Base-by-base conservation (phyloP, 495 filamentous ascomycete species). In the Bombardia bombarda region DNA sequence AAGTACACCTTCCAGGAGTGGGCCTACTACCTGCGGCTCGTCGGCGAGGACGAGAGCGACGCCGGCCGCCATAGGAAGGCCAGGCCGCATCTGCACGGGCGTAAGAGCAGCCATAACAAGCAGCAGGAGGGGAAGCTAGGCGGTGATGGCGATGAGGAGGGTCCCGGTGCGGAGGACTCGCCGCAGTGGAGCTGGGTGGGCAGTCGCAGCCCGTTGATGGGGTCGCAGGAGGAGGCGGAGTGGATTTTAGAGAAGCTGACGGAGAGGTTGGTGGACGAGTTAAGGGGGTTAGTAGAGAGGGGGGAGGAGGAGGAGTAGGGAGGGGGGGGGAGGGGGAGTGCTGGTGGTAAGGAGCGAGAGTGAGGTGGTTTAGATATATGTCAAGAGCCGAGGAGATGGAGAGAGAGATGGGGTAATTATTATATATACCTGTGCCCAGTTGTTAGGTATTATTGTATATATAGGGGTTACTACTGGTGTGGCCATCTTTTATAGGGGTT, bases 1-100 rank as follows among this genome's bases (percentile, higher is more conserved):
- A 74, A 80, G 55, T 95, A 90, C 59, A 72, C 74, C 12, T 93
- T 86, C 56, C 64, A 79, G 7, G 86, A 93, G 56, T 95, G 88
- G 88, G 77, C 79, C 7, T 86, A 80, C 64, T 93, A 80, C 54
- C 73, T 95, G 16, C 72, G 71, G 19, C 70, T 95, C 2, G 72
- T 90, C 13, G 86, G 85, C 13, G 77, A 87, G 56, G 74, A 90
- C 51, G 79, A 83, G 53, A 60, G 60, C 21, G 57, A 65, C 49
- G 58, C 62, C 28, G 55, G 62, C 8, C 65, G 52, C 32, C 74
- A 79, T 45, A 51, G 63, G 7, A 49, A 53, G 38, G 48, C 46
- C 2, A 41, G 42, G 21, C 34, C 43, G 13, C 39, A 45, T 4
- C 12, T 18, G 17, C 17, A 46, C 20, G 20, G 38, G 20, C 22